Evolutionary conservation across 768 basidiomycete genomes (phyloP).

Genomic region (Plicaturopsis crispa): DNA sequence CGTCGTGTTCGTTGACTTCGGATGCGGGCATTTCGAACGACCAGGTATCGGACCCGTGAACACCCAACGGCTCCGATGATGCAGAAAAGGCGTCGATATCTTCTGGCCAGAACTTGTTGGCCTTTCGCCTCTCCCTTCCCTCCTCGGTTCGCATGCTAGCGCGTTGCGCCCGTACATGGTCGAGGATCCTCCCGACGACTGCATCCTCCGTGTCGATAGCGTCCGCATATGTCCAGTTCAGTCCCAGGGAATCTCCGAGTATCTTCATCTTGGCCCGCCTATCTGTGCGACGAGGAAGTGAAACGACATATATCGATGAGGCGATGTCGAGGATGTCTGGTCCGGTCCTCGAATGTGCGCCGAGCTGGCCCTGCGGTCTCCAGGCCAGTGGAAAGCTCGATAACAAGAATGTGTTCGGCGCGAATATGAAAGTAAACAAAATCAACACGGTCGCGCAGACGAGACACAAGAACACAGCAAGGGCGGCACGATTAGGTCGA

Average conservation of each 20-base stretch:
- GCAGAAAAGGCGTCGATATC: constrained; percentile 3
- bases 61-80: constrained; percentile 4
- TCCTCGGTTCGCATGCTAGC: constrained; percentile 7
- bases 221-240: constrained; percentile 48
- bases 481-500: no score
- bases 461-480: no score
- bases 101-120: neutral
- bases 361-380: no score
- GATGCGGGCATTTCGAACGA: neutral
- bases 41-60: constrained; percentile 18
- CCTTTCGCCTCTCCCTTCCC: constrained; percentile 2
- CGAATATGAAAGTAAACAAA: no score
- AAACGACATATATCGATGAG: constrained; percentile 46
- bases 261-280: constrained; percentile 51
- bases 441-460: no score
- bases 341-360: no score
- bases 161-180: constrained; percentile 32
- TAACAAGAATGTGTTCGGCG: no score
- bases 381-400: no score
- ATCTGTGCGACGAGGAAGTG: constrained; percentile 48
- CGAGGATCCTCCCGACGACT: constrained; percentile 31
- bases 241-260: constrained; percentile 34
- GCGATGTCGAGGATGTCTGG: constrained; percentile 29
- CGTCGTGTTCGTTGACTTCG: constrained; percentile 1
- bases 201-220: constrained; percentile 35